Evolutionary conservation across 2,329 filamentous ascomycete species (phyloP).

Genomic region (Aspergillus sp.): DNA sequence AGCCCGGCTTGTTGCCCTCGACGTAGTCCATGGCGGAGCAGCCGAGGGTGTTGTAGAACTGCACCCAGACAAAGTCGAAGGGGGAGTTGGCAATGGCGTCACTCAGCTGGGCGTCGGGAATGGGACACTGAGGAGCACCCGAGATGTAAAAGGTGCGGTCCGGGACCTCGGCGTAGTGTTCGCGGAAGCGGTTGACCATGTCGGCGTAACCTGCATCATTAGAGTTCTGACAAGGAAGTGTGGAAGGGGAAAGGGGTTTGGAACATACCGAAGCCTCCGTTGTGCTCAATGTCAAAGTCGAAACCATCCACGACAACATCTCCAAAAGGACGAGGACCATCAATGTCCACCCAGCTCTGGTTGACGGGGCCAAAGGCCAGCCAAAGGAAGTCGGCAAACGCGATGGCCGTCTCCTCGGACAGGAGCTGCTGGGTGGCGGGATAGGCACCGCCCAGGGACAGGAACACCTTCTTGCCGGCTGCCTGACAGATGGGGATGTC

Average conservation of each 20-base stretch:
- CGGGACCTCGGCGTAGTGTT: conserved; percentile 35
- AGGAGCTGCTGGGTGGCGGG: conserved; percentile 45
- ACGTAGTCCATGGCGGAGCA: conserved; percentile 52
- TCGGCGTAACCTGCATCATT: conserved; percentile 41
- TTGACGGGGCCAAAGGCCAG: conserved; percentile 48
- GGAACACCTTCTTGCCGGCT: conserved; percentile 43
- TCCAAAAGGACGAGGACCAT: conserved; percentile 50
- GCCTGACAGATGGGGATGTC: conserved; percentile 43
- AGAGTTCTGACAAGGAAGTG: neutral
- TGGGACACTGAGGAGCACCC: conserved; percentile 52
- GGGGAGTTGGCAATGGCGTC: conserved; percentile 43
- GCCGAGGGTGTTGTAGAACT: conserved; percentile 55
- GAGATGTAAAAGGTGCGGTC: conserved; percentile 50
- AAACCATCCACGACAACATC: conserved; percentile 51
- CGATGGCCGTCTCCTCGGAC: conserved; percentile 37
- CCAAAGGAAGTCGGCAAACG: conserved; percentile 53
- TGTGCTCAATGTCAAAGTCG: conserved; percentile 49
- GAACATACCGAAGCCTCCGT: conserved; percentile 31
- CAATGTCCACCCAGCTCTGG: conserved; percentile 25
- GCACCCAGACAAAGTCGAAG: conserved; percentile 56
- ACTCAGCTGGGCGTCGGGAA: conserved; percentile 50
- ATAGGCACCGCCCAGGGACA: conserved; percentile 49
- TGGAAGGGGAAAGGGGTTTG: neutral
- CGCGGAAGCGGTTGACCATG: conserved; percentile 50
- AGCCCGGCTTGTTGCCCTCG: conserved; percentile 30